Conservation (phyloP, 2,329 filamentous ascomycete genomes). For the Aspergillus flavus region DNA sequence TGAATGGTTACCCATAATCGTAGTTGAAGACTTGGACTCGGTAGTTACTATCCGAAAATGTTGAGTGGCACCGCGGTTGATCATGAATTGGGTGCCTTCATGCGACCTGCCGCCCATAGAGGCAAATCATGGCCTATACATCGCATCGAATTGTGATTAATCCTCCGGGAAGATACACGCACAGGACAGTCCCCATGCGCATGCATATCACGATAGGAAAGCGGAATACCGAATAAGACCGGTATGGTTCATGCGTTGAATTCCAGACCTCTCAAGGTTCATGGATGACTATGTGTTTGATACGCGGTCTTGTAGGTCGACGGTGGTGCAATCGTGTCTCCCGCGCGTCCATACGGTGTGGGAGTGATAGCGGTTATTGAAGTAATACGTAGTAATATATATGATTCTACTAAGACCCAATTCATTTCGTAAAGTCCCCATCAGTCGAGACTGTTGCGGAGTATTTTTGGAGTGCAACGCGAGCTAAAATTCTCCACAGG, state of each 20-base stretch:
- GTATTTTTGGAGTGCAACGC: constrained; percentile 4
- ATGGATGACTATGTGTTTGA: neutral
- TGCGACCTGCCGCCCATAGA: constrained; percentile 3
- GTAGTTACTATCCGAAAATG: neutral
- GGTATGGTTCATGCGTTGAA: neutral
- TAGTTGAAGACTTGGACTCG: neutral
- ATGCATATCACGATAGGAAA: neutral
- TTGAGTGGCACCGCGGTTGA: neutral
- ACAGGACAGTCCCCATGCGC: neutral
- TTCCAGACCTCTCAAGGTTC: neutral
- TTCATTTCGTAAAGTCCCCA: constrained; percentile 2
- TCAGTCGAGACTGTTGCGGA: constrained; percentile 5
- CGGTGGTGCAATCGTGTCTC: neutral
- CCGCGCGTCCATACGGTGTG: neutral
- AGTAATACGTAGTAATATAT: constrained; percentile 5
- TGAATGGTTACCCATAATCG: neutral
- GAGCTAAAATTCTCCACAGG: constrained; percentile 6
- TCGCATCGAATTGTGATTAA: constrained; percentile 8
- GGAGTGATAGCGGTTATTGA: neutral
- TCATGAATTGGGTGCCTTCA: constrained; percentile 3
- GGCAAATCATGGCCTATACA: constrained; percentile 3
- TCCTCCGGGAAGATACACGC: neutral
- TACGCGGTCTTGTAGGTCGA: neutral
- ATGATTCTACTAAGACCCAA: constrained; percentile 1
- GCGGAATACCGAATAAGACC: neutral